These are phyloP conservation scores for Lactifluus echinatus DNA, from an alignment of 768 basidiomycete species.

Conservation along the genomic window DNA sequence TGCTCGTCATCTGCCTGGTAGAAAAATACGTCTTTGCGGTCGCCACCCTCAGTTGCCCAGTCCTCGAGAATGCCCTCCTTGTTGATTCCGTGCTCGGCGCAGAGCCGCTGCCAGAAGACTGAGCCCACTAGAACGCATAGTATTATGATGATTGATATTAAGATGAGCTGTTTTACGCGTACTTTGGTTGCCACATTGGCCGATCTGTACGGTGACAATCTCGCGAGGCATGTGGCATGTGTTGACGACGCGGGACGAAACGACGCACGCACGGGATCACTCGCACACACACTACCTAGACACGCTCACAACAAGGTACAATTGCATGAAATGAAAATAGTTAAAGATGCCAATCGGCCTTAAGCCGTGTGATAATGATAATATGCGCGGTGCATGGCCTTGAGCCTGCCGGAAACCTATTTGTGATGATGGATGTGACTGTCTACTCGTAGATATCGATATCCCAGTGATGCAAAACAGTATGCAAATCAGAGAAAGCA, in stretches of 20 bases:
- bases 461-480: conserved; percentile 10
- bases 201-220: conserved; percentile 76
- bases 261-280: neutral
- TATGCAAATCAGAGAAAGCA: conserved; percentile 10
- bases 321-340: conserved; percentile 15
- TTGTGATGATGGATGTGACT: conserved; percentile 4
- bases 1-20: conserved; percentile 99
- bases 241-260: neutral
- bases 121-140: conserved; percentile 63
- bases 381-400: conserved; percentile 17
- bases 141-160: conserved; percentile 4
- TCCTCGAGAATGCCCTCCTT: conserved; percentile 94
- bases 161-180: conserved; percentile 19
- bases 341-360: conserved; percentile 18
- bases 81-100: conserved; percentile 96
- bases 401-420: conserved; percentile 15
- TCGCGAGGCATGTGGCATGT: conserved; percentile 58
- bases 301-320: conserved; percentile 1
- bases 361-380: conserved; percentile 22
- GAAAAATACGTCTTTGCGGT: conserved; percentile 98
- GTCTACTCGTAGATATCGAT: conserved; percentile 19
- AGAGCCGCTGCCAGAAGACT: conserved; percentile 97
- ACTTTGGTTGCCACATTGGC: conserved; percentile 94
- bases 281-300: neutral
- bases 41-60: conserved; percentile 91